Conservation (phyloP, 2,329 filamentous ascomycete species). For the Colletotrichum brevisporum region DNA sequence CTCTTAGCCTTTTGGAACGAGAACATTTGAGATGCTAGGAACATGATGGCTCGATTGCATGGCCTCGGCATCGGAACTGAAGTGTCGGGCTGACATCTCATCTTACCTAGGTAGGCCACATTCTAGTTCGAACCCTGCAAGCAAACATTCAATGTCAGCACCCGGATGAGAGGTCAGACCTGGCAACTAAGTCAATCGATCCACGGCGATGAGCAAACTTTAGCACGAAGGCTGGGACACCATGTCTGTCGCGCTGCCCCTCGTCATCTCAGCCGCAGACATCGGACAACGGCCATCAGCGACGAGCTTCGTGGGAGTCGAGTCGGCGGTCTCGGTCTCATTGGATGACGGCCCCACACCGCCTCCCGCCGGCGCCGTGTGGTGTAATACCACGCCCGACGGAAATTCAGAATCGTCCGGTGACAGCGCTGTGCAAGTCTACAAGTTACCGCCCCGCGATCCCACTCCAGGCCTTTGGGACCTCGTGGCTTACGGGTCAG, state of each 20-base stretch:
- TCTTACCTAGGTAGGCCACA: not conserved
- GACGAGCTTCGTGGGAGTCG: not conserved
- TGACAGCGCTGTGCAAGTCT: not conserved
- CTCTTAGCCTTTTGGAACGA: not conserved
- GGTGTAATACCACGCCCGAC: not conserved
- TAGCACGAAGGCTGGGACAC: not conserved
- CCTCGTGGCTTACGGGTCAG: conserved; percentile 3
- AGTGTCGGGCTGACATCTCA: conserved; percentile 4
- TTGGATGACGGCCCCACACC: conserved; percentile 27
- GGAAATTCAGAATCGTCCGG: not conserved
- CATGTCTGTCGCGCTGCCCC: conserved; percentile 8
- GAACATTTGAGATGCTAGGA: not conserved
- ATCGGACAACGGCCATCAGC: conserved; percentile 3
- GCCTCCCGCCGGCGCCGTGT: conserved; percentile 7
- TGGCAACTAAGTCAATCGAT: not conserved
- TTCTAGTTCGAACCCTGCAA: not conserved
- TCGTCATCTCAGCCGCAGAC: conserved; percentile 19
- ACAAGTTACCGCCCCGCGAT: no score
- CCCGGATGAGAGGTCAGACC: conserved; percentile 7
- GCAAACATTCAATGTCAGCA: conserved; percentile 25
- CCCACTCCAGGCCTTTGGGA: not conserved
- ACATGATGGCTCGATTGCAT: not conserved
- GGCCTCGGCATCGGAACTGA: conserved; percentile 9
- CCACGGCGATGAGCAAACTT: not conserved
- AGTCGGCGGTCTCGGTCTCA: conserved; percentile 5